A percentile compares a stretch with the other conserved stretches of the same genome.
Evolutionary conservation across 805 yeast genomes (phyloP).

Genomic region (Suhomyces kilbournensis): DNA sequence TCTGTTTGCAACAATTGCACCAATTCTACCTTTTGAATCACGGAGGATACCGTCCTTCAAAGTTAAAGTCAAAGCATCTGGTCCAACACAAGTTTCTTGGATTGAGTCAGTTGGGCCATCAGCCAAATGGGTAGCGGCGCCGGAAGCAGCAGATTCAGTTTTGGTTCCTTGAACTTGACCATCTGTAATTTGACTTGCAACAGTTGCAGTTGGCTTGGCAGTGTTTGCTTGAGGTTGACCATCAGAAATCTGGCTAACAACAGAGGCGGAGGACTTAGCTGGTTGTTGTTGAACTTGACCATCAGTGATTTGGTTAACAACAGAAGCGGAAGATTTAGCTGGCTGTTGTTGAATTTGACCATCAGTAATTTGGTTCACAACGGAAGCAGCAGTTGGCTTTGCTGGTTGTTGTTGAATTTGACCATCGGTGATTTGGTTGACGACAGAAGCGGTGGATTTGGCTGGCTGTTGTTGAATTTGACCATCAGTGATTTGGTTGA

Average conservation of each 20-base stretch:
- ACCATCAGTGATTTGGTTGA: slow-evolving; percentile 40
- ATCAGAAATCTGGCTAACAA: slow-evolving; percentile 42
- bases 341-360: slow-evolving; percentile 2
- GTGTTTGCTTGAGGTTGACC: slow-evolving; percentile 25
- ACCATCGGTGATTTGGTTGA: slow-evolving; percentile 7
- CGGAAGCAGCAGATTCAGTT: slow-evolving; percentile 20
- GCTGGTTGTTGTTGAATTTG: neutral
- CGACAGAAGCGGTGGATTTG: too few relatives aligned
- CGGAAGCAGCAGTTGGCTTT: neutral
- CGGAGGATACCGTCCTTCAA: slow-evolving; percentile 50
- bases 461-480: slow-evolving; percentile 22
- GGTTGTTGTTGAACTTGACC: slow-evolving; percentile 34
- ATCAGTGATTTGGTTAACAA: slow-evolving; percentile 26
- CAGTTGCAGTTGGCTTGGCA: slow-evolving; percentile 20
- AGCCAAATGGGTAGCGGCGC: slow-evolving; percentile 32
- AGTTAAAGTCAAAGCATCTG: slow-evolving; percentile 49
- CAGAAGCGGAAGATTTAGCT: slow-evolving; percentile 15
- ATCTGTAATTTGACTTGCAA: slow-evolving; percentile 24
- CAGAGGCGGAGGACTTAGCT: slow-evolving; percentile 18
- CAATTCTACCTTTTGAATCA: slow-evolving; percentile 65
- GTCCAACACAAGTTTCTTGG: slow-evolving; percentile 19
- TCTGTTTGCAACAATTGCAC: slow-evolving; percentile 77
- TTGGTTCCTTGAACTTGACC: slow-evolving; percentile 31
- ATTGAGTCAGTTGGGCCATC: slow-evolving; percentile 21
- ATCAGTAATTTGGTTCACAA: slow-evolving; percentile 5